Evolutionary conservation across 176 grass and related monocot genomes (phyloP).

Genomic region (Olyra latifolia): DNA sequence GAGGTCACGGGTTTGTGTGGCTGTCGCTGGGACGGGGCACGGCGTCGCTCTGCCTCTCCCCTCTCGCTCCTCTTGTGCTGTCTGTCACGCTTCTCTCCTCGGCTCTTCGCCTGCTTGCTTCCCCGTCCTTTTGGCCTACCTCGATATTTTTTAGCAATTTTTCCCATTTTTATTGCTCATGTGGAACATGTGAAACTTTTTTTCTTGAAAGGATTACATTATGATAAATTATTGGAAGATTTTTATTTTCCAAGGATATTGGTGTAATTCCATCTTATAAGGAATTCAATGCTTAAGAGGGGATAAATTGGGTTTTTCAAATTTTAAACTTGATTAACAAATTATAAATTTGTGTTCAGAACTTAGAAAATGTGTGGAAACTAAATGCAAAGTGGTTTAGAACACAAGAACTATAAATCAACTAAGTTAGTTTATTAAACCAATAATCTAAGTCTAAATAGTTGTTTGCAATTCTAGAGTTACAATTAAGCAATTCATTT

Average conservation of each 20-base stretch:
- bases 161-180: not conserved
- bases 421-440: too few relatives aligned
- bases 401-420: too few relatives aligned
- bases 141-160: conserved; percentile 9
- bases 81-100: not conserved
- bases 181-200: not conserved
- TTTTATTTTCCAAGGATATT: not conserved
- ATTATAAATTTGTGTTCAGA: too few relatives aligned
- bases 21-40: conserved; percentile 31
- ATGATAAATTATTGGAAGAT: not conserved
- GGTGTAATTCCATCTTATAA: too few relatives aligned
- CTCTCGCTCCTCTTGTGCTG: not conserved
- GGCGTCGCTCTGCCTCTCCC: not conserved
- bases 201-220: not conserved
- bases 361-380: too few relatives aligned
- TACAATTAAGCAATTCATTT: too few relatives aligned
- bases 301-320: too few relatives aligned
- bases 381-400: too few relatives aligned
- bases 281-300: too few relatives aligned
- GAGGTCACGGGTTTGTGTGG: conserved; percentile 46
- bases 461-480: too few relatives aligned
- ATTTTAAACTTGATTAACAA: too few relatives aligned
- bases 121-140: not conserved
- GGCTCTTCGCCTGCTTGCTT: not conserved
- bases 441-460: too few relatives aligned